A percentile compares a stretch with the other conserved stretches of the same genome.
Evolutionary conservation across 805 yeast genomes (phyloP).

Genomic region (Teunomyces stri): DNA sequence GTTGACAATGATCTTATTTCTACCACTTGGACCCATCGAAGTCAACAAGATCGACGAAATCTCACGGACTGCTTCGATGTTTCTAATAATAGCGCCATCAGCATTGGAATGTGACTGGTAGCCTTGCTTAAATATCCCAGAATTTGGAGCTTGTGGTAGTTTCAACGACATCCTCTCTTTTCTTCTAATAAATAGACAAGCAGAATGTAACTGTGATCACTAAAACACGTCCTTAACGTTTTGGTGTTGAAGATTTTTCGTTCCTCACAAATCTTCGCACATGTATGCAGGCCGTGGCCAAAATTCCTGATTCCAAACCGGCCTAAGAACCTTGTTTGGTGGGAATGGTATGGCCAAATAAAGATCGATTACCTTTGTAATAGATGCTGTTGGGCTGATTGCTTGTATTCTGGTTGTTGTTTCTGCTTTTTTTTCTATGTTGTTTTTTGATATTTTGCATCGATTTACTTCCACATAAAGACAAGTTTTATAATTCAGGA

Average conservation of each 20-base stretch:
- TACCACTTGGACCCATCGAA: slow-evolving; percentile 96
- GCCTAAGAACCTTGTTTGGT: too few relatives aligned
- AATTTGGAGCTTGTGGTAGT: slow-evolving; percentile 88
- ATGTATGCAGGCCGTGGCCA: background rate
- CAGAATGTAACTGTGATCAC: background rate
- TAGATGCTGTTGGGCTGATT: background rate
- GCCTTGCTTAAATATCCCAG: slow-evolving; percentile 94
- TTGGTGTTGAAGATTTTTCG: slow-evolving; percentile 3
- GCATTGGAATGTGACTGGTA: slow-evolving; percentile 82
- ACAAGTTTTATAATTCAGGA: too few relatives aligned
- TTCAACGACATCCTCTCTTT: slow-evolving; percentile 68
- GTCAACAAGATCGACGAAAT: slow-evolving; percentile 88
- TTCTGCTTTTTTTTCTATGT: background rate
- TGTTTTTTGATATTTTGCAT: background rate
- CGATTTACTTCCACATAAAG: too few relatives aligned
- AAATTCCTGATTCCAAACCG: too few relatives aligned
- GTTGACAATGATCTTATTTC: slow-evolving; percentile 93
- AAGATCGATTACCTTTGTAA: too few relatives aligned
- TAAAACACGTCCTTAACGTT: background rate
- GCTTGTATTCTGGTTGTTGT: background rate
- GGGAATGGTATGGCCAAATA: too few relatives aligned
- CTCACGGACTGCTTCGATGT: slow-evolving; percentile 92
- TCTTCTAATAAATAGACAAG: background rate
- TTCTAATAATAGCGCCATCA: slow-evolving; percentile 92
- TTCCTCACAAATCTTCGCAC: background rate